Percentiles rank a stretch among this genome's conserved stretches.
These are phyloP conservation scores for Thelonectria olida DNA, from an alignment of 2,329 filamentous ascomycete species.

Conservation along the genomic window DNA sequence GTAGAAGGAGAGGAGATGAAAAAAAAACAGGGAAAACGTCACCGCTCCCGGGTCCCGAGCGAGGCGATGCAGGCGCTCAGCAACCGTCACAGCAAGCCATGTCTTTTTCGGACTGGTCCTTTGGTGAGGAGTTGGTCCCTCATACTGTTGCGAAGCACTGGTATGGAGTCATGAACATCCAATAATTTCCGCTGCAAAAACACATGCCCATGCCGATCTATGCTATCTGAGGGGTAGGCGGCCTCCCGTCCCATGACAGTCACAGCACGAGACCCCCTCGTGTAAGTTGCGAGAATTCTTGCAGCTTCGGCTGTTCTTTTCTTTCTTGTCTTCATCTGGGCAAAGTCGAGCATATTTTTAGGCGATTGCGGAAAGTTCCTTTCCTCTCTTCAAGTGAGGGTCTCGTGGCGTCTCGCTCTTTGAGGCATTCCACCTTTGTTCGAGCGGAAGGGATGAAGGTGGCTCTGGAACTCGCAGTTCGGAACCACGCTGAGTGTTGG, in stretches of 20 bases:
- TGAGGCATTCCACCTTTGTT: neutral
- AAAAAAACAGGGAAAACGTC: constrained; percentile 4
- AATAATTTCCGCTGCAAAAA: neutral
- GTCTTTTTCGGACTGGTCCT: constrained; percentile 3
- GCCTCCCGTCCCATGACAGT: constrained; percentile 18
- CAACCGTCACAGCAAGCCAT: constrained; percentile 10
- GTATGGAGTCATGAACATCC: neutral
- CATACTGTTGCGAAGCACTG: too few relatives aligned
- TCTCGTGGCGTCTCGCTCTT: neutral
- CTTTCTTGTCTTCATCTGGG: neutral
- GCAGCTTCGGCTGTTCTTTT: neutral
- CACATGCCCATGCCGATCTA: neutral
- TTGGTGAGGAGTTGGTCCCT: neutral
- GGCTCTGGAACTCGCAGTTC: neutral
- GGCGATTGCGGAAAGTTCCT: neutral
- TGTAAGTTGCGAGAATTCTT: neutral
- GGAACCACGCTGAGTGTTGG: too few relatives aligned
- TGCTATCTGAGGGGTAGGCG: constrained; percentile 9
- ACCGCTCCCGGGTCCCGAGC: constrained; percentile 1
- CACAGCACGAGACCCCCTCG: neutral
- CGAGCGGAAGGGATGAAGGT: neutral
- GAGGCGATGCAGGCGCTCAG: constrained; percentile 6
- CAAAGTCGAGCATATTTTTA: neutral
- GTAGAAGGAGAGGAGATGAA: neutral
- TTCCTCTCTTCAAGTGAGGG: neutral